A percentile compares a stretch with the other conserved stretches of the same genome.
phyloP scores from a whole-genome alignment of 805 yeast genomes.

The Zygoascus ofunaensis region DNA sequence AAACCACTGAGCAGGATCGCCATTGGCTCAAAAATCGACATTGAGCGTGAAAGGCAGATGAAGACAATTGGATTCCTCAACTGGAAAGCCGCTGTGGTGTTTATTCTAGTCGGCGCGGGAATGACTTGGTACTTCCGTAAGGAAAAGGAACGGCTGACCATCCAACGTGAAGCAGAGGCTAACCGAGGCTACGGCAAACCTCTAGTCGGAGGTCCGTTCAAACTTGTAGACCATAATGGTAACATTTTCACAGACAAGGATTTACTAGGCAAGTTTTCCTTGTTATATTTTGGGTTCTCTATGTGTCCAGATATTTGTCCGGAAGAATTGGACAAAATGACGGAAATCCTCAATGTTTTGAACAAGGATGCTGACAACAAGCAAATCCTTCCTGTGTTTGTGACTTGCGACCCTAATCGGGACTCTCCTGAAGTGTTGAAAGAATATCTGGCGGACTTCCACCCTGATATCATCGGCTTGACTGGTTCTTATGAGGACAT shows the following conservation, averaged over 20 bases:
- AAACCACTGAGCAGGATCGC: slow-evolving; percentile 77
- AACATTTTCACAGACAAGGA: slow-evolving; percentile 67
- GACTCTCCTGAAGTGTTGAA: slow-evolving; percentile 81
- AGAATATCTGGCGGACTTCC: slow-evolving; percentile 81
- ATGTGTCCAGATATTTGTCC: slow-evolving; percentile 99
- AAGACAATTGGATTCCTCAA: slow-evolving; percentile 38
- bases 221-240: slow-evolving; percentile 61
- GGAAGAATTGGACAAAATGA: slow-evolving; percentile 89
- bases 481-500: slow-evolving; percentile 86
- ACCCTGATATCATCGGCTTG: slow-evolving; percentile 77
- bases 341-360: slow-evolving; percentile 57
- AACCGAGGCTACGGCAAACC: slow-evolving; percentile 90
- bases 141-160: slow-evolving; percentile 67
- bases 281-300: slow-evolving; percentile 92
- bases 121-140: slow-evolving; percentile 60
- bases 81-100: slow-evolving; percentile 72
- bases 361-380: slow-evolving; percentile 29
- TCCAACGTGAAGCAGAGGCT: slow-evolving; percentile 71
- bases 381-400: slow-evolving; percentile 70
- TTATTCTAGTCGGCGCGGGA: slow-evolving; percentile 61
- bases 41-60: slow-evolving; percentile 32
- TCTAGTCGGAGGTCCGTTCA: slow-evolving; percentile 83
- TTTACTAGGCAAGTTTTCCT: slow-evolving; percentile 66
- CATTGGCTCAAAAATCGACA: slow-evolving; percentile 43
- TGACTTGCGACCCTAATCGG: slow-evolving; percentile 95